A percentile compares a stretch with the other conserved stretches of the same genome.
Conservation (phyloP, 1,284 basidiomycete genomes). For the Bjerkandera adusta region DNA sequence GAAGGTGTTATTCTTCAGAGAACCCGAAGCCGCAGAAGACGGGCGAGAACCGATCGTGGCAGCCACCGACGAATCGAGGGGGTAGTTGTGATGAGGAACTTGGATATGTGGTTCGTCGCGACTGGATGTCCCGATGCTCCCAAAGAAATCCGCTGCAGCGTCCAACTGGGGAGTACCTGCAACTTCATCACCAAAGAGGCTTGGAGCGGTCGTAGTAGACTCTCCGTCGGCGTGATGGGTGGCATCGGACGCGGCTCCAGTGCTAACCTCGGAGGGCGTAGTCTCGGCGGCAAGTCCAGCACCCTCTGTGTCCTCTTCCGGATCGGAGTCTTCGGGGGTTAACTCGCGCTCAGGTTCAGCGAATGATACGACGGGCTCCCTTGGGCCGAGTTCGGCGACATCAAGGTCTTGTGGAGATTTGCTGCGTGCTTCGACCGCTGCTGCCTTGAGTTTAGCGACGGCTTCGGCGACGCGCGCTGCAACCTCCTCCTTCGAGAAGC, state of each 20-base stretch:
- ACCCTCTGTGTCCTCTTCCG: constrained; percentile 42
- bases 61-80: constrained; percentile 83
- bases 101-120: constrained; percentile 58
- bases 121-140: constrained; percentile 62
- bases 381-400: constrained; percentile 42
- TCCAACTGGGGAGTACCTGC: constrained; percentile 60
- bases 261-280: constrained; percentile 75
- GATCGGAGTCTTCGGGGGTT: constrained; percentile 35
- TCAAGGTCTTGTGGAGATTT: constrained; percentile 32
- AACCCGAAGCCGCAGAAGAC: constrained; percentile 80
- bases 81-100: constrained; percentile 79
- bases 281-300: constrained; percentile 36
- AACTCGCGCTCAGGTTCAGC: constrained; percentile 59
- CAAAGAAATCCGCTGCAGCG: constrained; percentile 88
- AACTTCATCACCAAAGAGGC: constrained; percentile 85
- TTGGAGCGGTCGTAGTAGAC: constrained; percentile 78
- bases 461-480: constrained; percentile 80
- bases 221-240: constrained; percentile 68
- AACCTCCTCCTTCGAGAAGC: constrained; percentile 91
- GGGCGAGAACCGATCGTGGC: constrained; percentile 88
- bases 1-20: constrained; percentile 78
- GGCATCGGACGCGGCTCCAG: constrained; percentile 59
- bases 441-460: constrained; percentile 67
- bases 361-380: constrained; percentile 77
- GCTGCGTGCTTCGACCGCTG: constrained; percentile 31